A percentile compares a stretch with the other conserved stretches of the same genome.
Evolutionary conservation across 495 filamentous ascomycete genomes (phyloP).

Genomic region (Podospora pseudocomata): DNA sequence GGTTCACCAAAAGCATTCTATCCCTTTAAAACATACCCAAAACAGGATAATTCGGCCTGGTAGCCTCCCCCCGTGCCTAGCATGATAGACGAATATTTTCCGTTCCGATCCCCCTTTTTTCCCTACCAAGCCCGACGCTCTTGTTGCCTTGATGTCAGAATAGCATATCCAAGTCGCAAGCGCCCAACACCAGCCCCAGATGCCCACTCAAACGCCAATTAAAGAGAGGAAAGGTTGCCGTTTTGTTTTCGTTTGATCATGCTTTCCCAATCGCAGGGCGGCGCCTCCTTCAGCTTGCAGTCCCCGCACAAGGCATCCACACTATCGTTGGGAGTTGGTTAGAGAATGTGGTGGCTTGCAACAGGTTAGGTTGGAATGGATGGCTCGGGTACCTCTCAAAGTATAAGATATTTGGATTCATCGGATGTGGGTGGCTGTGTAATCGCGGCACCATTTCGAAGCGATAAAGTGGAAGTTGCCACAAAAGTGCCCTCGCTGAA

Average conservation of each 20-base stretch:
- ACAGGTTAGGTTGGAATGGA: neutral
- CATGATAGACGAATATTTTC: neutral
- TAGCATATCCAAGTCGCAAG: neutral
- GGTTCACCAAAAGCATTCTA: too few relatives aligned
- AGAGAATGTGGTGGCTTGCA: neutral
- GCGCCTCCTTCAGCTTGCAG: constrained; percentile 21
- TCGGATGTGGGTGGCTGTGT: constrained; percentile 23
- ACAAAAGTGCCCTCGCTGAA: constrained; percentile 28
- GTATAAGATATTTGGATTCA: constrained; percentile 26
- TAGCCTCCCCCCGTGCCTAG: neutral
- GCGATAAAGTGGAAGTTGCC: constrained; percentile 31
- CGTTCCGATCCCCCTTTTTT: neutral
- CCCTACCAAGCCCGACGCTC: neutral
- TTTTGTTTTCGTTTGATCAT: constrained; percentile 22
- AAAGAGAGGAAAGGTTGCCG: neutral
- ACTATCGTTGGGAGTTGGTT: neutral
- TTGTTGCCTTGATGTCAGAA: neutral
- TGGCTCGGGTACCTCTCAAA: constrained; percentile 22
- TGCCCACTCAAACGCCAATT: neutral
- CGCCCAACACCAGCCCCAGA: neutral
- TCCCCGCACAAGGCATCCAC: constrained; percentile 21
- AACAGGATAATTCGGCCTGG: neutral
- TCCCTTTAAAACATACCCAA: too few relatives aligned
- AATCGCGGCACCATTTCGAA: constrained; percentile 26
- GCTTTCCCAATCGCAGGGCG: constrained; percentile 22